These are phyloP conservation scores for Pleoardoris graminearum DNA, from an alignment of 2,329 filamentous ascomycete genomes.

Conservation along the genomic window DNA sequence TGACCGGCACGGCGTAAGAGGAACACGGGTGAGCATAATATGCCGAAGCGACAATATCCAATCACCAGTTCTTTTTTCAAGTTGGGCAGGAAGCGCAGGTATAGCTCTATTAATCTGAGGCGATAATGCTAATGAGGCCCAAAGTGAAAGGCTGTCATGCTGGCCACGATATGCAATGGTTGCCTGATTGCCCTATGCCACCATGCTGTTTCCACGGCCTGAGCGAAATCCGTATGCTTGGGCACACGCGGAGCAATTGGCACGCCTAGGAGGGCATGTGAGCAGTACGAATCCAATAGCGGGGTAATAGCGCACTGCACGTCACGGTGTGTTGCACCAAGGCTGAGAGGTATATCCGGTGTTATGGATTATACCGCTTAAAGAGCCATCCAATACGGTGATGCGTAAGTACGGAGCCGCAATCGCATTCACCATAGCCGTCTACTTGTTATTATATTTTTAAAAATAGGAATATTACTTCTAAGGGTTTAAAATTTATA, in stretches of 20 bases:
- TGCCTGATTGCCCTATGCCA: constrained; percentile 11
- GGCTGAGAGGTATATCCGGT: constrained; percentile 7
- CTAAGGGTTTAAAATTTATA: too few relatives aligned
- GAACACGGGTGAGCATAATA: neutral
- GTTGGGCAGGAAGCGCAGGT: constrained; percentile 7
- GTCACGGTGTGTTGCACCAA: constrained; percentile 15
- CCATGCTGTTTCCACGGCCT: neutral
- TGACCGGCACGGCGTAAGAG: neutral
- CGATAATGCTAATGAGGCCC: constrained; percentile 1
- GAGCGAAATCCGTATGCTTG: neutral
- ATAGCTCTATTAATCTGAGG: neutral
- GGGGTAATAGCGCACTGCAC: constrained; percentile 13
- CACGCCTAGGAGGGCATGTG: constrained; percentile 1
- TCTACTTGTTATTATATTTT: too few relatives aligned
- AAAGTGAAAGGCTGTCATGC: neutral
- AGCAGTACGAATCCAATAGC: constrained; percentile 6
- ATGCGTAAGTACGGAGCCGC: too few relatives aligned
- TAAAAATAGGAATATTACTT: too few relatives aligned
- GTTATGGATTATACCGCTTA: too few relatives aligned
- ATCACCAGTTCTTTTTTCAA: too few relatives aligned
- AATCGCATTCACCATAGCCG: too few relatives aligned
- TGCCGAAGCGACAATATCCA: neutral
- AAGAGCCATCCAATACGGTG: too few relatives aligned
- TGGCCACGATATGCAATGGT: neutral
- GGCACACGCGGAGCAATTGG: neutral